Base-by-base conservation (phyloP, 2,329 filamentous ascomycete genomes). In the Fusarium miscanthi region DNA sequence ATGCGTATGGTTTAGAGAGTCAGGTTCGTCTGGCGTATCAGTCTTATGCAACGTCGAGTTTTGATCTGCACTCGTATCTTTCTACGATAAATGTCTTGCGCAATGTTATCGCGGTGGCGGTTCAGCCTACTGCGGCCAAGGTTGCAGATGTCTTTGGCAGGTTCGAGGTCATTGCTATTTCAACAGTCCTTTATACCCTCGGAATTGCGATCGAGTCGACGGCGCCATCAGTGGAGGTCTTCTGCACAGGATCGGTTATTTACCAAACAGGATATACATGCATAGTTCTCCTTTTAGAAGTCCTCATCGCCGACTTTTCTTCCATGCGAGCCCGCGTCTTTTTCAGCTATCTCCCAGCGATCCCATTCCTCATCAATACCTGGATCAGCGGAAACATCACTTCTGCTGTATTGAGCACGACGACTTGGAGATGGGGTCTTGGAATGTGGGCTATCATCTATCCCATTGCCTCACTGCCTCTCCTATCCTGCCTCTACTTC, bases 391-490 rank as follows among this genome's bases (percentile, higher is more conserved):
- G 89, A 25, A 85, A 88, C 68, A 80, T 92, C 54, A 85, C 87
- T 0, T 76, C 79, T 1, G 83, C 86, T 0, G 87, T 91, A 2
- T 75, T 91, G 25, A 73, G 63, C 1, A 77, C 76, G 4, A 87
- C 87, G 0, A 85, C 82, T 4, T 92, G 90, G 90, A 80, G 85
- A 64, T 91, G 89, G 88, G 90, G 89, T 19, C 84, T 90, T 30
- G 89, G 89, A 70, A 91, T 91, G 88, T 91, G 87, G 84, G 84
- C 84, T 51, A 86, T 91, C 69, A 88, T 91, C 54, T 90, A 88
- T 74, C 87, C 89, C 2, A 81, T 88, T 12, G 87, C 85, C 61
- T 84, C 87, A 0, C 66, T 90, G 8, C 89, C 90, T 3, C 82
- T 91, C 1, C 80, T 91, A 23, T 70, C 82, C 1, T 84, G 85